Evolutionary conservation across 2,329 filamentous ascomycete species (phyloP), one percentile per base, ranked within the genome.

Genomic region (Didymella sp.): DNA sequence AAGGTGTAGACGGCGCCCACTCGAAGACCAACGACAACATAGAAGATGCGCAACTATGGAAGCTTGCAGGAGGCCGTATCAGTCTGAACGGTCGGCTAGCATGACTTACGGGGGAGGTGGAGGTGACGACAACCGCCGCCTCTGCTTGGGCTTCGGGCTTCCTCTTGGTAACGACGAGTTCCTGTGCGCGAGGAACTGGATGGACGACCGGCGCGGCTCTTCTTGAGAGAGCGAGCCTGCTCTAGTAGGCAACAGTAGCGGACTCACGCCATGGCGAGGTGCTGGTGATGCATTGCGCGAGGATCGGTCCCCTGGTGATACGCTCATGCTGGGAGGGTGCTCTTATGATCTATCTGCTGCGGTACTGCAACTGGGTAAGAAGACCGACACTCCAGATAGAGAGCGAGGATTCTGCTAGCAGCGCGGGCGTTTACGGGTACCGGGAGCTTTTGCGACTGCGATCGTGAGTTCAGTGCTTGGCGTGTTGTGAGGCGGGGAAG

Each of bases 41-140:
- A 11, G 7, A n/a, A 37, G 19, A 37, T 7, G 33, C 2, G n/a
- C n/a, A n/a, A 19, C 11, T 37, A 3, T 37, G n/a, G 33, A 9
- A 19, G 33, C 17, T 4, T 37, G 21, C 11, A 40, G 37, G 13
- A 15, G 37, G 21, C 19, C 22, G 21, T 15, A 13, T 11, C 17
- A 22, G 19, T 40, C 7, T 15, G 19, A 17, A 22, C 6, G 33
- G 17, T 4, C 7, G 33, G 17, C 7, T 6, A 17, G 33, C 15
- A 25, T 25, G 12, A 76, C 75, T 75, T 71, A 77, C 76, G 76
- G 75, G 49, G 76, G 76, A 58, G 76, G 76, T 17, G 76, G 76
- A 61, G 76, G 76, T 48, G 74, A 77, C 44, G 74, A 76, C 58
- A 78, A 66, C 17, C 75, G 72, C 31, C 76, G 70, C 59, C 68